These are phyloP conservation scores for Emericellopsis atlantica DNA, from an alignment of 2,329 filamentous ascomycete species.

Conservation along the genomic window DNA sequence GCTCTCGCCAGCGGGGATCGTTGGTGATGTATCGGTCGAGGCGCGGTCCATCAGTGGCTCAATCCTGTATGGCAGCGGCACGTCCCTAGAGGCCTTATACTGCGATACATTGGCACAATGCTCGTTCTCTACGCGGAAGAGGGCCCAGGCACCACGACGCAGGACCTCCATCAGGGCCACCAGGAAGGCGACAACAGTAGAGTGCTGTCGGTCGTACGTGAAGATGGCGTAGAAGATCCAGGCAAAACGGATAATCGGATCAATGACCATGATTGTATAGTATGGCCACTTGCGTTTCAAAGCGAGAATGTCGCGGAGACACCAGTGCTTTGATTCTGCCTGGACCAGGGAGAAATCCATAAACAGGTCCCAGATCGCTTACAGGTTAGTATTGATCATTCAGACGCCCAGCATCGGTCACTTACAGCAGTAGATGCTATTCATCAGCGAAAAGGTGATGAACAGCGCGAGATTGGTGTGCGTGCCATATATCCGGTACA, in stretches of 20 bases:
- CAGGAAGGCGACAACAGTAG: constrained; percentile 66
- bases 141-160: constrained; percentile 80
- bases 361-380: constrained; percentile 79
- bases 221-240: constrained; percentile 94
- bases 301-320: constrained; percentile 66
- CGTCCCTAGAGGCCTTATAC: constrained; percentile 80
- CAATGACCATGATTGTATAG: constrained; percentile 71
- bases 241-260: constrained; percentile 78
- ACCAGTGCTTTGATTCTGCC: constrained; percentile 50
- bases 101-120: constrained; percentile 86
- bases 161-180: constrained; percentile 67
- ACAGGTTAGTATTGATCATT: background rate
- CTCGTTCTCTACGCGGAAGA: constrained; percentile 95
- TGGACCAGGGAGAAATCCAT: constrained; percentile 97
- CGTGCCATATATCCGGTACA: constrained; percentile 65
- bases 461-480: constrained; percentile 54
- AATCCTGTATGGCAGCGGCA: constrained; percentile 70
- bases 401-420: constrained; percentile 5
- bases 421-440: constrained; percentile 69
- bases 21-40: constrained; percentile 19
- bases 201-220: constrained; percentile 68
- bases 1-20: constrained; percentile 2
- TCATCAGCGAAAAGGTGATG: constrained; percentile 68
- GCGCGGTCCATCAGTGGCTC: constrained; percentile 30
- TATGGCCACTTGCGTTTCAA: constrained; percentile 74